phyloP scores from a whole-genome alignment of 805 yeast species.

The Wickerhamomyces silvicola region DNA sequence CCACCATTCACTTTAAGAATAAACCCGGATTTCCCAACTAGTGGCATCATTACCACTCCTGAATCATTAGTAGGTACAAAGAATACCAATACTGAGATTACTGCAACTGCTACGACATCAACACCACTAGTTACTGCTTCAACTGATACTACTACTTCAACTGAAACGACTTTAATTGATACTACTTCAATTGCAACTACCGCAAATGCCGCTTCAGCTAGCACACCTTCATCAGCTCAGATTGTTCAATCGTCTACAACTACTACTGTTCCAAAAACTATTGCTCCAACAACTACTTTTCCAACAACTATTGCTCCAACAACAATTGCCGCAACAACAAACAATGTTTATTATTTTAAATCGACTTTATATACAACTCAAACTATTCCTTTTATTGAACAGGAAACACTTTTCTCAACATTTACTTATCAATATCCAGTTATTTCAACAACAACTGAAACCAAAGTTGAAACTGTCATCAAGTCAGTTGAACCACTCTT shows the following conservation, averaged over 20 bases:
- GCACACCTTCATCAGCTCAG: too few species aligned
- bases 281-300: too few species aligned
- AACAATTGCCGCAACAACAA: too few species aligned
- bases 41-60: background rate
- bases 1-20: background rate
- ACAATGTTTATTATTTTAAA: too few species aligned
- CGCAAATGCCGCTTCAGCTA: background rate
- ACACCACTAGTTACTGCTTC: background rate
- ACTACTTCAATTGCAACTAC: background rate
- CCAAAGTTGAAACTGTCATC: slow-evolving; percentile 3
- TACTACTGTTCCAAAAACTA: too few species aligned
- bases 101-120: background rate
- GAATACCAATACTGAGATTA: background rate
- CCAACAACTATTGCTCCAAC: too few species aligned
- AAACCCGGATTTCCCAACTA: background rate
- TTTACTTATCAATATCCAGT: slow-evolving; percentile 1
- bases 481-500: slow-evolving; percentile 2
- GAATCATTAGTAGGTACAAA: background rate
- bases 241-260: too few species aligned
- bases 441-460: slow-evolving; percentile 3
- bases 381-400: background rate
- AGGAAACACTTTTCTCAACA: slow-evolving; percentile 4
- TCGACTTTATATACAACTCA: too few species aligned
- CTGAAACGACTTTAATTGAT: background rate
- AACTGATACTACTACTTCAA: background rate